Conservation (phyloP, 495 filamentous ascomycete genomes). For the Penicillium odoratum region DNA sequence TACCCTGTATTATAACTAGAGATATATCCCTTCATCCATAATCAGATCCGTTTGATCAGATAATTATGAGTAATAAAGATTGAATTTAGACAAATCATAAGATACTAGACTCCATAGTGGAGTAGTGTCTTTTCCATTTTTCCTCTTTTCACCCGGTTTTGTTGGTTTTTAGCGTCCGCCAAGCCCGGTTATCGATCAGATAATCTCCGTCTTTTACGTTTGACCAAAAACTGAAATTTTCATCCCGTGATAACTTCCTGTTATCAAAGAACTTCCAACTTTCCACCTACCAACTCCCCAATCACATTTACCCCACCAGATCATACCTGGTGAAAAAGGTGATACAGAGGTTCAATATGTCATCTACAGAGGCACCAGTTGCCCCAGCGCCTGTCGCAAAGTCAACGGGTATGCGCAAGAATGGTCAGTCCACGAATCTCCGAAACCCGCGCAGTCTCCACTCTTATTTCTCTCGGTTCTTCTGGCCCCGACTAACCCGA, state of each 20-base stretch:
- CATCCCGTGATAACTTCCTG: constrained; percentile 7
- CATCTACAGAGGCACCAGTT: constrained; percentile 20
- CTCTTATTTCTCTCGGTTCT: constrained; percentile 14
- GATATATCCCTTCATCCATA: not conserved
- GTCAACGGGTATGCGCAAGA: constrained; percentile 45
- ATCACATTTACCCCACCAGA: not conserved
- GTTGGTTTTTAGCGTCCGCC: constrained; percentile 19
- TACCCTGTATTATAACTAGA: too few relatives aligned
- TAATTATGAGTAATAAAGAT: not conserved
- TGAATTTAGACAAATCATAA: not conserved
- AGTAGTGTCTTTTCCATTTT: not conserved
- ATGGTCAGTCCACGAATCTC: constrained; percentile 33
- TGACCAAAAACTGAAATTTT: constrained; percentile 17
- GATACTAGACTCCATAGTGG: constrained; percentile 2
- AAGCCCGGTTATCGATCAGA: constrained; percentile 34
- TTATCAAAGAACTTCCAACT: not conserved
- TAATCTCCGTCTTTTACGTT: constrained; percentile 19
- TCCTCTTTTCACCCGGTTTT: not conserved
- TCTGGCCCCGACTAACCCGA: constrained; percentile 20
- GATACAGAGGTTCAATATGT: constrained; percentile 21
- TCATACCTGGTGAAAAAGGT: not conserved
- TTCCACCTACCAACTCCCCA: not conserved
- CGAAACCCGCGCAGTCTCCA: constrained; percentile 7
- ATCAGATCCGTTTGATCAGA: not conserved
- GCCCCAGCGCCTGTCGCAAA: constrained; percentile 18